Conservation (phyloP, 148 eudicot species). For the Nepenthes gracilis region DNA sequence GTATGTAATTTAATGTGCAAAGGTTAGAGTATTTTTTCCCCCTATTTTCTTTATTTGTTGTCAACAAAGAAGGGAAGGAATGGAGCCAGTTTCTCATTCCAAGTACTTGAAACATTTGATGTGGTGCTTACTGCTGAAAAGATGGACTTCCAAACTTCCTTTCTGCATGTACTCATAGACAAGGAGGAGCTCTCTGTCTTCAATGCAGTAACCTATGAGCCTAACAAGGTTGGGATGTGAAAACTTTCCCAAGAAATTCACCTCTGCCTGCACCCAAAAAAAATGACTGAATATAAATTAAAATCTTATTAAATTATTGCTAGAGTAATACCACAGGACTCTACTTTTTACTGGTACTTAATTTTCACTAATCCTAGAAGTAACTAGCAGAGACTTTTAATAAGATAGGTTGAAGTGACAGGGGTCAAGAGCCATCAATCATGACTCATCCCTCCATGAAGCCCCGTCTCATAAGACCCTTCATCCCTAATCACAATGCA, state of each 20-base stretch:
- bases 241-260: constrained; percentile 38
- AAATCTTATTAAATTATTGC: neutral
- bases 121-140: constrained; percentile 31
- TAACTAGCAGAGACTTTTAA: no score
- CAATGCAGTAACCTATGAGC: constrained; percentile 41
- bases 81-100: neutral
- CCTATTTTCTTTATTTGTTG: neutral
- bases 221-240: constrained; percentile 46
- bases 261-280: constrained; percentile 29
- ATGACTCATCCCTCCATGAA: no score
- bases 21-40: neutral
- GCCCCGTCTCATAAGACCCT: no score
- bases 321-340: neutral
- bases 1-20: neutral
- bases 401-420: no score
- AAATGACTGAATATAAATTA: neutral
- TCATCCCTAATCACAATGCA: no score
- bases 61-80: neutral
- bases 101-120: neutral
- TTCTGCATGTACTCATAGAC: constrained; percentile 46
- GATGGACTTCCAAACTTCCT: constrained; percentile 41
- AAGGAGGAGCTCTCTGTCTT: constrained; percentile 32
- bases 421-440: no score
- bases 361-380: no score
- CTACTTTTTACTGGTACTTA: no score